Evolutionary conservation across 2,329 filamentous ascomycete species (phyloP).

Genomic region (Arthrobotrys iridis): DNA sequence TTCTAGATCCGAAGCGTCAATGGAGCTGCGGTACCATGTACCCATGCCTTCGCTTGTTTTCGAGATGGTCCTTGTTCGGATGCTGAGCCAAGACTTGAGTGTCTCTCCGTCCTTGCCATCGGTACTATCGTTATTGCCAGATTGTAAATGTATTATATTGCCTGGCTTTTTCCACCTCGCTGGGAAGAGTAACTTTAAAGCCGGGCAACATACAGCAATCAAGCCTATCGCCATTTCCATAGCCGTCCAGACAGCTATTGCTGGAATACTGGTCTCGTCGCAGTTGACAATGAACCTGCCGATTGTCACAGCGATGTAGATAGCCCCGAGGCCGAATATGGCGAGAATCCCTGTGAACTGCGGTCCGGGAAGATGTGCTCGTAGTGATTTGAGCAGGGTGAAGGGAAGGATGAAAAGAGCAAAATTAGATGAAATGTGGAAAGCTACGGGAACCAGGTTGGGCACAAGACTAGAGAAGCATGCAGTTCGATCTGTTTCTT

Average conservation of each 20-base stretch:
- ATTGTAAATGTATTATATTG: constrained; percentile 17
- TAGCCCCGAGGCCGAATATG: constrained; percentile 34
- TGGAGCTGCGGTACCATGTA: constrained; percentile 27
- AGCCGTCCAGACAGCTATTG: constrained; percentile 47
- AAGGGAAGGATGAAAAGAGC: constrained; percentile 38
- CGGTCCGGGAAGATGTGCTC: constrained; percentile 5
- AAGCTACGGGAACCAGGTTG: constrained; percentile 23
- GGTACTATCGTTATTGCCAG: constrained; percentile 15
- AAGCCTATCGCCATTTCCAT: constrained; percentile 39
- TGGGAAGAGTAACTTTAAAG: constrained; percentile 17
- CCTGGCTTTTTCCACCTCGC: constrained; percentile 6
- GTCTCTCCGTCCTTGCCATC: constrained; percentile 40
- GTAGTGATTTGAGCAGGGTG: constrained; percentile 29
- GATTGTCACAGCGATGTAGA: constrained; percentile 36
- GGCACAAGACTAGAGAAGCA: constrained; percentile 19
- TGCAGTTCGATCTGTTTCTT: not conserved
- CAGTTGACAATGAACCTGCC: constrained; percentile 31
- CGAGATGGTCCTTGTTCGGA: constrained; percentile 25
- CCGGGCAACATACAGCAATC: constrained; percentile 36
- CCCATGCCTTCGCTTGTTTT: constrained; percentile 40
- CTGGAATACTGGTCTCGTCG: constrained; percentile 5
- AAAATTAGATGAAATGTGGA: constrained; percentile 50
- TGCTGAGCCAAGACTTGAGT: constrained; percentile 37
- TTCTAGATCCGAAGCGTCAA: constrained; percentile 29
- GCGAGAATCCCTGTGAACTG: constrained; percentile 19